A percentile compares a stretch with the other conserved stretches of the same genome.
phyloP scores from a whole-genome alignment of 495 filamentous ascomycete species.

The Annulohypoxylon maeteangense region DNA sequence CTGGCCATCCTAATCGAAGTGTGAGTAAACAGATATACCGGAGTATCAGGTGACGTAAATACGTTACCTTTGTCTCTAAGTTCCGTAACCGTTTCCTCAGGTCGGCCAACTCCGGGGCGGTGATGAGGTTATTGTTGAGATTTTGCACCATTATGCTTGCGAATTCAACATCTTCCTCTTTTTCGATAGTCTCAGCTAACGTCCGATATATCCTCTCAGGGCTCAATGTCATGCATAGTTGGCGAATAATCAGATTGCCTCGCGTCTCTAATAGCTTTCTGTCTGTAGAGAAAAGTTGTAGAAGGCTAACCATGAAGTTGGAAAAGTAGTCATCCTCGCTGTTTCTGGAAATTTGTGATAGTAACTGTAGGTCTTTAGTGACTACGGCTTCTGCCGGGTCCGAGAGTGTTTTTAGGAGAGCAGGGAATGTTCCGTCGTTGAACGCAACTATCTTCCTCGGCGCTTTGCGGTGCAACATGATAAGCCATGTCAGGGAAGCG shows the following conservation, averaged over 20 bases:
- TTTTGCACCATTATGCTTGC: constrained; percentile 99
- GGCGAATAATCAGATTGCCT: constrained; percentile 95
- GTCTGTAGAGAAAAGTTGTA: constrained; percentile 96
- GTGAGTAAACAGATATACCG: constrained; percentile 13
- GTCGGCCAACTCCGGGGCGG: constrained; percentile 92
- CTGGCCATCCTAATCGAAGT: constrained; percentile 78
- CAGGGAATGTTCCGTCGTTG: constrained; percentile 97
- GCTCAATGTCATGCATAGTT: constrained; percentile 91
- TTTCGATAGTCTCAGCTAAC: constrained; percentile 95
- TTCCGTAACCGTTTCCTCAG: constrained; percentile 90
- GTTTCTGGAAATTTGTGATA: constrained; percentile 95
- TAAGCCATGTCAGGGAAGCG: constrained; percentile 92
- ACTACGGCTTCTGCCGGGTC: constrained; percentile 97
- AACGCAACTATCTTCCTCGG: constrained; percentile 94
- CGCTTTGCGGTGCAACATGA: constrained; percentile 96
- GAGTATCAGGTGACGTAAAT: background rate
- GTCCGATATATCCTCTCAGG: constrained; percentile 97
- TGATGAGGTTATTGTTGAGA: constrained; percentile 98
- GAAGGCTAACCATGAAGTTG: constrained; percentile 96
- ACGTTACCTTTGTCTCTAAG: constrained; percentile 79
- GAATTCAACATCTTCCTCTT: constrained; percentile 98
- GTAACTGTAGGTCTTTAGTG: constrained; percentile 90
- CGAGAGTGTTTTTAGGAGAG: constrained; percentile 93
- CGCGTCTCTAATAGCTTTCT: constrained; percentile 88
- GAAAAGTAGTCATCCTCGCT: constrained; percentile 98